Conservation (phyloP, 495 filamentous ascomycete species). For the Saxispiralis lemnorum region DNA sequence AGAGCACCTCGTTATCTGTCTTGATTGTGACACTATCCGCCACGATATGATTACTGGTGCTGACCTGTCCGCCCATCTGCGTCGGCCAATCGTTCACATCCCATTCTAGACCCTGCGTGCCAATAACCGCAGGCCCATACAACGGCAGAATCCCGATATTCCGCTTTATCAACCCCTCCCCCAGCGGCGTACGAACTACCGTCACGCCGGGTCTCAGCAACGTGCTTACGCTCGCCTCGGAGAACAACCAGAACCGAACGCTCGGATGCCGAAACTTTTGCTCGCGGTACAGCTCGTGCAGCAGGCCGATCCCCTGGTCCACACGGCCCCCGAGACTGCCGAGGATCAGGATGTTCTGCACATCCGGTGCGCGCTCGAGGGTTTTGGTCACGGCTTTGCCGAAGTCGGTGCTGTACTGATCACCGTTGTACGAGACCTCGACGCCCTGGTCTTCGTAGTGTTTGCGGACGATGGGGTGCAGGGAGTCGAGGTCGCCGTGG, state of each 20-base stretch:
- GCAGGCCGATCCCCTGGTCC: conserved; percentile 75
- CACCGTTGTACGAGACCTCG: conserved; percentile 43
- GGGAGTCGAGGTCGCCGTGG: conserved; percentile 79
- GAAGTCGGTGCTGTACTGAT: conserved; percentile 77
- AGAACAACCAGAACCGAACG: conserved; percentile 38
- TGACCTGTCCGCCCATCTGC: conserved; percentile 64
- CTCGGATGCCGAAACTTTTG: conserved; percentile 19
- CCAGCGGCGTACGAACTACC: conserved; percentile 41
- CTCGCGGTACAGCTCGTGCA: conserved; percentile 48
- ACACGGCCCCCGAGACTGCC: conserved; percentile 77
- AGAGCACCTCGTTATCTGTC: conserved; percentile 54
- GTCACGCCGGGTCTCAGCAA: conserved; percentile 53
- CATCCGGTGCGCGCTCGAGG: conserved; percentile 1
- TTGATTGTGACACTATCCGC: conserved; percentile 37
- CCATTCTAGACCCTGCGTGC: conserved; percentile 71
- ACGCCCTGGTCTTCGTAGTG: conserved; percentile 43
- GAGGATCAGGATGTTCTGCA: conserved; percentile 45
- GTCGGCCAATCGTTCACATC: conserved; percentile 69
- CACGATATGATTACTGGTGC: conserved; percentile 79
- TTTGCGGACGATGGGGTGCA: conserved; percentile 34
- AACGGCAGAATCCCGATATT: conserved; percentile 77
- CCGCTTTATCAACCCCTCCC: conserved; percentile 30
- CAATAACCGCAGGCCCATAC: conserved; percentile 51
- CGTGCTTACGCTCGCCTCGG: conserved; percentile 62
- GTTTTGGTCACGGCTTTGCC: conserved; percentile 57